Evolutionary conservation across 1,139 yeast genomes (phyloP).

Genomic region (Suhomyces bokatorum): DNA sequence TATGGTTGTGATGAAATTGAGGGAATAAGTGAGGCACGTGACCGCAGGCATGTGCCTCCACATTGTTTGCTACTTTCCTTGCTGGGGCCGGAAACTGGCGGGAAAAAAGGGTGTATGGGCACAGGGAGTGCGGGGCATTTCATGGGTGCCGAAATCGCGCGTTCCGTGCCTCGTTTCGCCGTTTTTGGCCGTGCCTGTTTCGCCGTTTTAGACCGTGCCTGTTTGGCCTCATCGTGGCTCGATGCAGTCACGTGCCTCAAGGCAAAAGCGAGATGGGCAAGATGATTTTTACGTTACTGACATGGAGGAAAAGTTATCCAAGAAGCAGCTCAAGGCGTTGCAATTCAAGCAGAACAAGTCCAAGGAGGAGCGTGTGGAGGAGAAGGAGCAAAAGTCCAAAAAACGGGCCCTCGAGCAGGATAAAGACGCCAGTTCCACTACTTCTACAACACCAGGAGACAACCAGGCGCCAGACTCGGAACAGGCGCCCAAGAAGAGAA

Average conservation of each 20-base stretch:
- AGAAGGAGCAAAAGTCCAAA: constrained; percentile 22
- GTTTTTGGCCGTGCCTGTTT: no score
- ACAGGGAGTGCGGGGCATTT: no score
- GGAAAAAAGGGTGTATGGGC: no score
- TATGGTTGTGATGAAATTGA: background rate
- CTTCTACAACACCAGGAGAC: background rate
- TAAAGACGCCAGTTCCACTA: constrained; percentile 18
- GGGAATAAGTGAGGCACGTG: constrained; percentile 7
- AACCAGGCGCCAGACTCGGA: constrained; percentile 21
- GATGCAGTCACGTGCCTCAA: background rate
- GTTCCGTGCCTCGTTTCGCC: no score
- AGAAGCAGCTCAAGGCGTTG: constrained; percentile 77
- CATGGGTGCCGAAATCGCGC: no score
- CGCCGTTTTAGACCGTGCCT: no score
- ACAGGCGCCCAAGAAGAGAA: constrained; percentile 61
- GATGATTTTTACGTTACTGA: background rate
- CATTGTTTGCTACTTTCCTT: no score
- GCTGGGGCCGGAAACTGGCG: no score
- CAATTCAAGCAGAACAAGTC: constrained; percentile 58
- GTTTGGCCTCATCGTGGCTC: background rate
- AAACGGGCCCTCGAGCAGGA: constrained; percentile 13
- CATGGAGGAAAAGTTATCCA: constrained; percentile 52
- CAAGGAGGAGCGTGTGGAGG: constrained; percentile 40
- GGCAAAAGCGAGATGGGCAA: background rate
- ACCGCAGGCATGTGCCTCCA: background rate